These are phyloP conservation scores for Mycena rosella DNA, from an alignment of 768 basidiomycete species.

Conservation along the genomic window DNA sequence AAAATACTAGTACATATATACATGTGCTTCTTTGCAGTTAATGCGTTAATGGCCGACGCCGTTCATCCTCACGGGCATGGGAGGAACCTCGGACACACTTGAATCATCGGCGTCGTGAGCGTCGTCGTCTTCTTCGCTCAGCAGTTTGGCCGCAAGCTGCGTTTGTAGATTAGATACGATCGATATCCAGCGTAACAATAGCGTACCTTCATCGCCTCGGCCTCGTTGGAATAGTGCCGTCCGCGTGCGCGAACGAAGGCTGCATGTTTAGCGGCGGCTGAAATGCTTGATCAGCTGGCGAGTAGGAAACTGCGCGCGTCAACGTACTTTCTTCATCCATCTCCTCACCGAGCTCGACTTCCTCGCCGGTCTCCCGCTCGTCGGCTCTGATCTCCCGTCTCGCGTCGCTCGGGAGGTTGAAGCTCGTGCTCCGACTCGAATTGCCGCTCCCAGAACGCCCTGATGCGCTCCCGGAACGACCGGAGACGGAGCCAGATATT, in stretches of 20 bases:
- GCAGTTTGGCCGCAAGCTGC: conserved; percentile 74
- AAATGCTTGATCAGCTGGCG: background rate
- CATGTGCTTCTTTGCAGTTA: background rate
- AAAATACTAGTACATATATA: conserved; percentile 21
- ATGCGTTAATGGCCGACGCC: conserved; percentile 25
- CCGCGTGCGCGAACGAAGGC: conserved; percentile 85
- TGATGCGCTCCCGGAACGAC: conserved; percentile 66
- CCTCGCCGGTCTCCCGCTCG: conserved; percentile 72
- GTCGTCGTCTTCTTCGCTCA: conserved; percentile 75
- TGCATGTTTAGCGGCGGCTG: conserved; percentile 86
- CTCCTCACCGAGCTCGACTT: conserved; percentile 82
- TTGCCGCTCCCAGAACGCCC: conserved; percentile 68
- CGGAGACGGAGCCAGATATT: conserved; percentile 63
- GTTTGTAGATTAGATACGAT: conserved; percentile 29
- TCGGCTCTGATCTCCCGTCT: conserved; percentile 68
- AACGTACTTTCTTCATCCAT: conserved; percentile 90
- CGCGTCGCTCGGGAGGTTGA: conserved; percentile 81
- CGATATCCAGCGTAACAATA: background rate
- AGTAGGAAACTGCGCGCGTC: background rate
- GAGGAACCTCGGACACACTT: conserved; percentile 24
- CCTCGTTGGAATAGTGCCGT: conserved; percentile 91
- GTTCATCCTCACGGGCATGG: conserved; percentile 29
- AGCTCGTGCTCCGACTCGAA: conserved; percentile 86
- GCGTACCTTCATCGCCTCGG: conserved; percentile 90
- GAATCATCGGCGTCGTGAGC: conserved; percentile 45